Base-by-base conservation (phyloP, 108 stramenopile genomes). In the Tribonema minus region DNA sequence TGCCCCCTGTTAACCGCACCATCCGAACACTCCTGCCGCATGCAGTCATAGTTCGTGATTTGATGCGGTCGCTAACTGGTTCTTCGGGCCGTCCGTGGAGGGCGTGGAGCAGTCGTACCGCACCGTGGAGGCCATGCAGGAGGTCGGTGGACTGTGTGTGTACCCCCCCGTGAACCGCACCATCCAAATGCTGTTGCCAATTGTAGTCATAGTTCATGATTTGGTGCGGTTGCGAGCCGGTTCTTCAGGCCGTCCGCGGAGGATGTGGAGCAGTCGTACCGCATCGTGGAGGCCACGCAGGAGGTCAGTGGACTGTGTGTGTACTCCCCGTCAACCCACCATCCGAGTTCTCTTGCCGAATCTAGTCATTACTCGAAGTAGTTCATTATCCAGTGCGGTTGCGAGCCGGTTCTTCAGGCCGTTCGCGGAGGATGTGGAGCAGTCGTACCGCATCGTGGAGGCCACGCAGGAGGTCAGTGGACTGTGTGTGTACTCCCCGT, bases 401-500 rank as follows among this genome's bases (percentile, higher is more conserved):
- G 66, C 75, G 2, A 67, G 62, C 75, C 62, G 64, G 64, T 65
- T 76, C n/a, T 76, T 76, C 37, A 61, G 75, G 36, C 75, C 75
- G 27, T 65, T 58, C 66, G 75, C 64, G 27, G 65, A 40, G 60
- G 75, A 76, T 27, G 75, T 76, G 7, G 75, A 76, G 46, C 64
- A 67, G 25, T 63, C 75, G 3, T 76, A 76, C 75, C 30, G 75
- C 28, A 64, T 76, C 33, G 75, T 76, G 2, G 65, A 66, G 64
- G 75, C 46, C 20, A 54, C 20, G 46, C 15, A 54, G 9, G 46
- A 54, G 46, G 15, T 54, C 46, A 54, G 46, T 54, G n/a, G n/a
- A n/a, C n/a, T n/a, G n/a, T n/a, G n/a, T n/a, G n/a, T n/a, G n/a
- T n/a, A n/a, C n/a, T n/a, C n/a, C n/a, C n/a, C n/a, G n/a, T n/a